Conservation (phyloP, 2,329 filamentous ascomycete species). For the Penicillium sp. region DNA sequence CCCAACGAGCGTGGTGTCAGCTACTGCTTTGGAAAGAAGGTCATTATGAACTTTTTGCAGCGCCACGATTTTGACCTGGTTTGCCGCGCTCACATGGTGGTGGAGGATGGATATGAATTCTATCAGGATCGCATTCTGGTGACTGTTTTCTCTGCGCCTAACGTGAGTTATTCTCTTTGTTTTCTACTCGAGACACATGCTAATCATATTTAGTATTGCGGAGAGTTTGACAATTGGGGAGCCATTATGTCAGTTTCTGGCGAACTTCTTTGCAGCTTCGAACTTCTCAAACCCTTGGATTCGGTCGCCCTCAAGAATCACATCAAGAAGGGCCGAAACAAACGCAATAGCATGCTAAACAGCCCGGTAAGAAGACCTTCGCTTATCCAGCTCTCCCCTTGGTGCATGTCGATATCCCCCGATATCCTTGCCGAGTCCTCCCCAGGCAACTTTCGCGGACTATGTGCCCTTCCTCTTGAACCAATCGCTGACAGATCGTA, state of each 20-base stretch:
- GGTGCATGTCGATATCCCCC: constrained; percentile 15
- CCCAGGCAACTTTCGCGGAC: neutral
- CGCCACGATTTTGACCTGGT: constrained; percentile 96
- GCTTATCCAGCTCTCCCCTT: constrained; percentile 21
- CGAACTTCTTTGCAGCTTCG: constrained; percentile 93
- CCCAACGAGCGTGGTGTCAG: constrained; percentile 95
- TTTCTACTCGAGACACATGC: constrained; percentile 20
- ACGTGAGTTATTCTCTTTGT: constrained; percentile 59
- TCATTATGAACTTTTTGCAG: constrained; percentile 92
- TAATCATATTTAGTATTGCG: constrained; percentile 69
- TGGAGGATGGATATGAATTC: constrained; percentile 98
- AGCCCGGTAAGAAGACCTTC: constrained; percentile 70
- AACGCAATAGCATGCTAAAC: constrained; percentile 91
- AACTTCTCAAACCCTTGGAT: constrained; percentile 91
- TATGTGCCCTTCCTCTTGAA: neutral
- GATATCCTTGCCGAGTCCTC: constrained; percentile 24
- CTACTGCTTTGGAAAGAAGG: constrained; percentile 97
- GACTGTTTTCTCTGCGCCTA: constrained; percentile 95
- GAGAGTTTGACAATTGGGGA: constrained; percentile 98
- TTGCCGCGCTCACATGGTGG: constrained; percentile 97
- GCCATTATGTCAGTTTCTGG: constrained; percentile 97
- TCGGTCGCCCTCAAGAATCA: constrained; percentile 95
- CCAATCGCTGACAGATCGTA: constrained; percentile 25
- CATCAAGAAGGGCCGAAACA: constrained; percentile 96
- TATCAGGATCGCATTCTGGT: constrained; percentile 93